Percentiles rank a stretch among this genome's conserved stretches.
These are phyloP conservation scores for Ophiocordyceps robertsii DNA, from an alignment of 2,329 filamentous ascomycete species.

Conservation along the genomic window DNA sequence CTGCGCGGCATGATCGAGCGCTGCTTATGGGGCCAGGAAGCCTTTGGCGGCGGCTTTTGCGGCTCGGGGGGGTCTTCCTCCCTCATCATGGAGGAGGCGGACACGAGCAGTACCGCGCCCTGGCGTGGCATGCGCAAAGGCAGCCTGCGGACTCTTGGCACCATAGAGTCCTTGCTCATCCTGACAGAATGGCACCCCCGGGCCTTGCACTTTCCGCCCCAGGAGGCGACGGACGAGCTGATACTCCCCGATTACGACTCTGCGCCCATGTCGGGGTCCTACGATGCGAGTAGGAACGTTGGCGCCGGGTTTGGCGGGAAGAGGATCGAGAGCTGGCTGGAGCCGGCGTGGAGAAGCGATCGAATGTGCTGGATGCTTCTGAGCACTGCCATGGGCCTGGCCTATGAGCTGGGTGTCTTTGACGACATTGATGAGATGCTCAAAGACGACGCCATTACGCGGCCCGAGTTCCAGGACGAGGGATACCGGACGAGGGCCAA, in stretches of 20 bases:
- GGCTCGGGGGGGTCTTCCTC: conserved; percentile 44
- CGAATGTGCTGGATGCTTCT: conserved; percentile 98
- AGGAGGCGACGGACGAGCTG: conserved; percentile 58
- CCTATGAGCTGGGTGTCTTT: conserved; percentile 90
- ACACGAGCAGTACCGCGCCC: conserved; percentile 55
- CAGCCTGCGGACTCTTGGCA: conserved; percentile 78
- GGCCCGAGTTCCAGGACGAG: conserved; percentile 60
- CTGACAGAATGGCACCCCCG: conserved; percentile 96
- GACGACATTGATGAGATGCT: conserved; percentile 70
- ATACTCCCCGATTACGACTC: conserved; percentile 48
- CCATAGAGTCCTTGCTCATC: conserved; percentile 86
- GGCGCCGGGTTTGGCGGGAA: conserved; percentile 60
- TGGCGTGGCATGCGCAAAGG: conserved; percentile 60
- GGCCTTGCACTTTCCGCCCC: conserved; percentile 82
- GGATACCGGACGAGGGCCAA: conserved; percentile 63
- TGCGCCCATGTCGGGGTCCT: conserved; percentile 24
- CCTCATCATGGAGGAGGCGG: conserved; percentile 34
- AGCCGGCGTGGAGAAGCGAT: conserved; percentile 88
- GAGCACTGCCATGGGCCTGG: conserved; percentile 77
- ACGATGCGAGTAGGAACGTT: conserved; percentile 16
- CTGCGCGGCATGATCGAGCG: conserved; percentile 90
- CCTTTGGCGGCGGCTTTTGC: conserved; percentile 80
- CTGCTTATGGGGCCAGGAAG: conserved; percentile 90
- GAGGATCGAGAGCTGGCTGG: conserved; percentile 87
- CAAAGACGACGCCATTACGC: conserved; percentile 42